phyloP scores from a whole-genome alignment of 495 filamentous ascomycete species.

The Aspergillus affinis region DNA sequence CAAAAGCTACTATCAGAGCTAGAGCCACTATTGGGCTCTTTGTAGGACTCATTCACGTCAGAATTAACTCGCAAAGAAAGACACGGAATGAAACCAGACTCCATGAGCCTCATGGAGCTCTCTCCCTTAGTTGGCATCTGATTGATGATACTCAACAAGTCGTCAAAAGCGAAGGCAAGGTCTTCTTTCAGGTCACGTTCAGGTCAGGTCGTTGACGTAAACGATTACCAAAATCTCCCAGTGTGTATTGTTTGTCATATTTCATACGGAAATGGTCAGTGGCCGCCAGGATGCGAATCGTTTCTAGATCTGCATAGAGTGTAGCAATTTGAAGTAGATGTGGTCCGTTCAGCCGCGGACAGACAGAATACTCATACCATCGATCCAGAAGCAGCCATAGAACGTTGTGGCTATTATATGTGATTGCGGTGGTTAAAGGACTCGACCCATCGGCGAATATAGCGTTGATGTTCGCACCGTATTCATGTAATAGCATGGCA shows the following conservation, averaged over 20 bases:
- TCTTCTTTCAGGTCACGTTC: no score
- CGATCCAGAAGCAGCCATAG: neutral
- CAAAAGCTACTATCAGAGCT: constrained; percentile 1
- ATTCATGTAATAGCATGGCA: constrained; percentile 1
- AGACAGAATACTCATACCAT: constrained; percentile 1
- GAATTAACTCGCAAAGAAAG: neutral
- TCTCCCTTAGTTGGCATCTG: neutral
- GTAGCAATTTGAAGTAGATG: constrained; percentile 1
- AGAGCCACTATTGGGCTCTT: neutral
- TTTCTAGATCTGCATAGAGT: constrained; percentile 3
- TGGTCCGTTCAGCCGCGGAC: neutral
- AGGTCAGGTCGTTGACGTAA: constrained; percentile 5
- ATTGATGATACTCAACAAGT: constrained; percentile 11
- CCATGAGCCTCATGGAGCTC: neutral
- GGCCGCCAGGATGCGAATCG: neutral
- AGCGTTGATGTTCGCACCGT: neutral
- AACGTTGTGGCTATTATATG: constrained; percentile 1
- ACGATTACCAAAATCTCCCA: constrained; percentile 3
- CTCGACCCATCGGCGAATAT: neutral
- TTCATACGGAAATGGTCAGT: neutral
- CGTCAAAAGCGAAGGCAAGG: neutral
- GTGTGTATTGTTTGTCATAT: constrained; percentile 4
- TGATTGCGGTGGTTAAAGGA: constrained; percentile 1
- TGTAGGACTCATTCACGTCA: neutral
- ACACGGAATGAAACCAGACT: neutral